Conservation (phyloP, 768 basidiomycete species). For the Multifurca ochricompacta region DNA sequence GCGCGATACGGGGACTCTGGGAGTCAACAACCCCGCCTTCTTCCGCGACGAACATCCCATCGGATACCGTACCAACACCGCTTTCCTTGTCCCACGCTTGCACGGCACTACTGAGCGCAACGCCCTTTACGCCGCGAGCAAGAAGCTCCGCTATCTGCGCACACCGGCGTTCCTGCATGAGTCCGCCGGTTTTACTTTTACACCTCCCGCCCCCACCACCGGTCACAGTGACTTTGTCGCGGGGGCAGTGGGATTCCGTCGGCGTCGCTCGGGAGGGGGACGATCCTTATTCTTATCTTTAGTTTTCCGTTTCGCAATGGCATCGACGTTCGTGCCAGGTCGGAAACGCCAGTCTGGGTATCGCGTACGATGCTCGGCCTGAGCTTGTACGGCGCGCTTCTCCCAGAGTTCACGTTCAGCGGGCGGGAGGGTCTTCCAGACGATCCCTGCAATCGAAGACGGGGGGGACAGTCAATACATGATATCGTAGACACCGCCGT, state of each 20-base stretch:
- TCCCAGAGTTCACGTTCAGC: constrained; percentile 72
- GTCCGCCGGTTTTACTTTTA: constrained; percentile 29
- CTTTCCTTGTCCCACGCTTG: constrained; percentile 46
- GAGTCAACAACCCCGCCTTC: too few relatives aligned
- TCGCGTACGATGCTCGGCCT: constrained; percentile 61
- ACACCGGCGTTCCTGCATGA: constrained; percentile 51
- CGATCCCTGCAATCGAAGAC: constrained; percentile 45
- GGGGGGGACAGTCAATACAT: background rate
- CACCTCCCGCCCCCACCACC: background rate
- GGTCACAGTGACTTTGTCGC: constrained; percentile 23
- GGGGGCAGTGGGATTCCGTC: constrained; percentile 27
- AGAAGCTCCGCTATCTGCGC: constrained; percentile 62
- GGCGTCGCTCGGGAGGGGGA: constrained; percentile 29
- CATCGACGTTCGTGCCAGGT: constrained; percentile 46
- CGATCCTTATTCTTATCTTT: constrained; percentile 36
- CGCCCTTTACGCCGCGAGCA: constrained; percentile 58
- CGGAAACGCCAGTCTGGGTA: constrained; percentile 83
- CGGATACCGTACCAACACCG: constrained; percentile 25
- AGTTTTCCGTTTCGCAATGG: constrained; percentile 19
- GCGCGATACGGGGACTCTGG: background rate
- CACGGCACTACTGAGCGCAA: constrained; percentile 53
- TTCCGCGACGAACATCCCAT: constrained; percentile 17
- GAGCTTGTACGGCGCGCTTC: constrained; percentile 60
- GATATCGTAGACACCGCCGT: too few relatives aligned
- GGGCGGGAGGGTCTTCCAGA: constrained; percentile 63